These are phyloP conservation scores for Neopestalotiopsis clavispora DNA, from an alignment of 2,329 filamentous ascomycete species.

Conservation along the genomic window DNA sequence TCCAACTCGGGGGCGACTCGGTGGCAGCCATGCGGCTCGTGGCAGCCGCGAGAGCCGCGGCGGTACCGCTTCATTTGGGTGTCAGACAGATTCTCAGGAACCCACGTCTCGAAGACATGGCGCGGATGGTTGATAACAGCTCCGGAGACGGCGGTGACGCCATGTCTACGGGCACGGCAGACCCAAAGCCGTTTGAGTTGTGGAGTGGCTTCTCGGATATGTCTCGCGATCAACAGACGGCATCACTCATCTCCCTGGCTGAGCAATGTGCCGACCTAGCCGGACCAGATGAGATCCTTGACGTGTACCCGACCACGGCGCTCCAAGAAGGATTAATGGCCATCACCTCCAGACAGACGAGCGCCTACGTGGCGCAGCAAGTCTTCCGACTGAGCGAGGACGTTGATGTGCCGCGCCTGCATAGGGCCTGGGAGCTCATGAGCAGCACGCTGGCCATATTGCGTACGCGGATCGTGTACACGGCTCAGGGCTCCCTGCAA, in stretches of 20 bases:
- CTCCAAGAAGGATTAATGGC: constrained; percentile 36
- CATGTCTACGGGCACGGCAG: neutral
- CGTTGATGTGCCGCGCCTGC: constrained; percentile 15
- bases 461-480: constrained; percentile 27
- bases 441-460: constrained; percentile 21
- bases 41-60: constrained; percentile 1
- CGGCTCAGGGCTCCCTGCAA: neutral
- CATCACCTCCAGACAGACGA: constrained; percentile 27
- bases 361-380: constrained; percentile 32
- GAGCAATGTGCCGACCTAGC: constrained; percentile 2
- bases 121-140: neutral
- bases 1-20: constrained; percentile 16
- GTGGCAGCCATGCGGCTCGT: constrained; percentile 16
- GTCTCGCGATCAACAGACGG: neutral
- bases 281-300: constrained; percentile 16
- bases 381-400: constrained; percentile 18
- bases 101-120: constrained; percentile 9
- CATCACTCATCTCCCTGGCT: neutral
- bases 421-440: constrained; percentile 21
- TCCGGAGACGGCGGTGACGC: too few species aligned
- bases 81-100: constrained; percentile 8
- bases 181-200: constrained; percentile 5
- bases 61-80: neutral
- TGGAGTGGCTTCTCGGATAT: neutral
- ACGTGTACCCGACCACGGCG: constrained; percentile 33